phyloP scores from a whole-genome alignment of 108 stramenopile species.

The Cyclotella choctawhatcheeana region DNA sequence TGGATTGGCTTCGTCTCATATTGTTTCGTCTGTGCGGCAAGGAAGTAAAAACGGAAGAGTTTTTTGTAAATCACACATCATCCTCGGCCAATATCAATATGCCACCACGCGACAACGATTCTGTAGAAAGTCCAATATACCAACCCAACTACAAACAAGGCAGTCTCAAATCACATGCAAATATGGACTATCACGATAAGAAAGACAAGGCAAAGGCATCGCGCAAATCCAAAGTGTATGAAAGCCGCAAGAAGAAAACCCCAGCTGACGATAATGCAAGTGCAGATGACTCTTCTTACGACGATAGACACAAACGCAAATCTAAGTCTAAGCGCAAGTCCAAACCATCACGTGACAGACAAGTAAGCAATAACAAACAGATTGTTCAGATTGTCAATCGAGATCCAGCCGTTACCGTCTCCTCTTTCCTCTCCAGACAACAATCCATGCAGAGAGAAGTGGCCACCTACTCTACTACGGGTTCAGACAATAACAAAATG shows the following conservation, averaged over 20 bases:
- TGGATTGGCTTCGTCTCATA: too few species aligned
- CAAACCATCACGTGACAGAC: not conserved
- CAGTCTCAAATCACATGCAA: not conserved
- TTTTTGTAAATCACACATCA: too few species aligned
- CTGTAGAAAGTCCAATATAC: constrained; percentile 3
- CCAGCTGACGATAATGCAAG: too few species aligned
- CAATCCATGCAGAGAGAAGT: constrained; percentile 1
- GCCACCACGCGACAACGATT: constrained; percentile 17
- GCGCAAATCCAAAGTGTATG: not conserved
- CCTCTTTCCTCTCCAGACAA: not conserved
- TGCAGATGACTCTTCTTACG: not conserved
- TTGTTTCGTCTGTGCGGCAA: too few species aligned
- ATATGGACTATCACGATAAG: not conserved
- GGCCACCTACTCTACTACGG: not conserved
- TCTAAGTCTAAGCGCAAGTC: constrained; percentile 2
- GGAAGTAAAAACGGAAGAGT: too few species aligned
- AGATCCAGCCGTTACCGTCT: not conserved
- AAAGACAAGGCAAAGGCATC: not conserved
- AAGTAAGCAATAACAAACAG: too few species aligned
- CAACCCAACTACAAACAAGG: not conserved
- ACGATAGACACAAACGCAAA: not conserved
- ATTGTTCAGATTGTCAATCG: too few species aligned
- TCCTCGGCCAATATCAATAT: not conserved
- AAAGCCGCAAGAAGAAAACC: too few species aligned
- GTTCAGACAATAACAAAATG: not conserved